Percentiles rank a stretch among this genome's conserved stretches.
phyloP scores from a whole-genome alignment of 192 early-diverging fungal genomes.

The Hyaloraphidium curvatum region DNA sequence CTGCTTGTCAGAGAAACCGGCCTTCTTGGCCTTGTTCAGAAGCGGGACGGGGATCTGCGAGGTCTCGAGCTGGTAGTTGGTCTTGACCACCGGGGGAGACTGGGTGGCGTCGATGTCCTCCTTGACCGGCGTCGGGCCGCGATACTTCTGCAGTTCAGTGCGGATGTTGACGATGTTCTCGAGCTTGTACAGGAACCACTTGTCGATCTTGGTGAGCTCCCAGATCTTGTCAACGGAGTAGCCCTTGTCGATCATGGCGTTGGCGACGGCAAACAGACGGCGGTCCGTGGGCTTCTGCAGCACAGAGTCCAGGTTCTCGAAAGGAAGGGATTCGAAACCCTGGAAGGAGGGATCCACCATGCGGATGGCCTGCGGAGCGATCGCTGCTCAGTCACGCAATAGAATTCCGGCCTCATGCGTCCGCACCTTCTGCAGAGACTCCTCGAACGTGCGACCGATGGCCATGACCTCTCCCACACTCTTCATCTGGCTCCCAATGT shows the following conservation, averaged over 20 bases:
- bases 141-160: slow-evolving; percentile 20
- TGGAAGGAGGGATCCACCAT: slow-evolving; percentile 80
- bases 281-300: slow-evolving; percentile 57
- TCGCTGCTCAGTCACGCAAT: not conserved
- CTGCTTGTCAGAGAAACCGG: slow-evolving; percentile 77
- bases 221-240: slow-evolving; percentile 62
- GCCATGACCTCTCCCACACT: slow-evolving; percentile 98
- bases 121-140: slow-evolving; percentile 5
- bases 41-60: slow-evolving; percentile 19
- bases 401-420: not conserved
- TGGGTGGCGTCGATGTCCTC: slow-evolving; percentile 11
- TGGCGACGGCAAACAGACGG: slow-evolving; percentile 62
- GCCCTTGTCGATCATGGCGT: slow-evolving; percentile 56
- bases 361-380: slow-evolving; percentile 47
- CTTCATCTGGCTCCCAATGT: slow-evolving; percentile 82
- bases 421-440: slow-evolving; percentile 70
- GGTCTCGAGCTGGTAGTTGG: slow-evolving; percentile 14
- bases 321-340: slow-evolving; percentile 50
- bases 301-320: slow-evolving; percentile 33
- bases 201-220: slow-evolving; percentile 69
- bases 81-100: slow-evolving; percentile 17
- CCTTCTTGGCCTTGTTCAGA: slow-evolving; percentile 56
- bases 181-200: slow-evolving; percentile 80
- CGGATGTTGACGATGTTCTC: slow-evolving; percentile 54
- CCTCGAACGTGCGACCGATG: slow-evolving; percentile 92